Evolutionary conservation across 805 yeast genomes (phyloP), one percentile per base, ranked within the genome.

Genomic region (Millerozyma acaciae): DNA sequence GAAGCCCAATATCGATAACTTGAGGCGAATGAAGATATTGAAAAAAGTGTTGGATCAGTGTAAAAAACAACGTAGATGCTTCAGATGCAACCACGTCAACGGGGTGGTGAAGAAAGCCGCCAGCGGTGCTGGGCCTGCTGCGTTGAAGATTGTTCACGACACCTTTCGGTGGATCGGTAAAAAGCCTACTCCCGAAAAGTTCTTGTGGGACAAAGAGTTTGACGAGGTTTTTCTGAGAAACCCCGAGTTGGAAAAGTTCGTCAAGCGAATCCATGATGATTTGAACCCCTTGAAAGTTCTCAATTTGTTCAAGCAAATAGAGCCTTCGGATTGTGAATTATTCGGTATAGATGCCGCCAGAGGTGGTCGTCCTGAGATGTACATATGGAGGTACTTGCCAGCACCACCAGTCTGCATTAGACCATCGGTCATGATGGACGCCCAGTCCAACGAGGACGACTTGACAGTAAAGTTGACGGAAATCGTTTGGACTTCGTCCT

Each of bases 321-420:
- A 75, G 25, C 89, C 97, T 0, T 73, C 76, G 28, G 98, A 93
- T 52, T 89, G 96, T 63, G 97, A 90, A 59, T 70, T 93, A 13
- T 64, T 93, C 20, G 99, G 98, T 35, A 78, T 93, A 34, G 93
- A 93, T 51, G 76, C 96, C 1, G 73, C 85, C 3, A 75, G 78
- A 46, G 86, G 88, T 23, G 96, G 97, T 29, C 73, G 97, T 45
- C 98, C 97, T 4, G 97, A 90, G 61, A 86, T 84, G 73, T 93
- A 89, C 57, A 77, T 93, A 24, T 93, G 98, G 99, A 76, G 95
- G 53, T 93, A 89, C 55, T 72, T 93, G 34, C 98, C 98, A 0
- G 97, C 97, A 0, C 98, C 99, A 1, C 99, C 99, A 0, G 97
- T 94, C 13, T 93, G 98, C 70, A 93, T 93, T 35, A 77, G 99